phyloP scores from a whole-genome alignment of 257 asterid genomes.

The Petrea volubilis region DNA sequence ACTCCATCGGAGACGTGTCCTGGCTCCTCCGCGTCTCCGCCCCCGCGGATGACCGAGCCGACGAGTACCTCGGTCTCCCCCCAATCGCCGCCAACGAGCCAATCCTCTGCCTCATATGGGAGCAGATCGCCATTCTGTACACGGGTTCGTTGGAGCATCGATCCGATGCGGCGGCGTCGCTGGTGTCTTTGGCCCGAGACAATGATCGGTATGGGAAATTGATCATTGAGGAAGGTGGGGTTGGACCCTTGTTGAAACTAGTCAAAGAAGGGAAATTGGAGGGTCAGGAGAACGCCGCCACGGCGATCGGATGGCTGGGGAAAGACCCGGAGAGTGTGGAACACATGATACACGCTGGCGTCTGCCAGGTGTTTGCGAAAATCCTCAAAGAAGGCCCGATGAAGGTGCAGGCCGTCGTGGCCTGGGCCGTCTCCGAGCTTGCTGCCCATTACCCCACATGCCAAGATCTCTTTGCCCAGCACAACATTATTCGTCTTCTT shows the following conservation, averaged over 20 bases:
- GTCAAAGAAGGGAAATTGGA: constrained; percentile 67
- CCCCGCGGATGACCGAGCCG: constrained; percentile 58
- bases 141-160: constrained; percentile 59
- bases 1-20: constrained; percentile 78
- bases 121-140: constrained; percentile 67
- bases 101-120: constrained; percentile 71
- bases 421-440: constrained; percentile 76
- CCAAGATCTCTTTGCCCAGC: constrained; percentile 68
- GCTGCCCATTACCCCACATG: constrained; percentile 56
- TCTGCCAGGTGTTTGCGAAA: constrained; percentile 63
- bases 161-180: constrained; percentile 64
- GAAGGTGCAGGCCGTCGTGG: constrained; percentile 69
- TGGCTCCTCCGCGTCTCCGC: constrained; percentile 88
- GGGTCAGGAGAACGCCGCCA: constrained; percentile 70
- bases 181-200: constrained; percentile 66
- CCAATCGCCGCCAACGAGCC: constrained; percentile 87
- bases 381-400: constrained; percentile 66
- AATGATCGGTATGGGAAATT: constrained; percentile 65
- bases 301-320: constrained; percentile 65
- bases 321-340: constrained; percentile 72
- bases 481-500: constrained; percentile 55
- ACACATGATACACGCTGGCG: constrained; percentile 67
- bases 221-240: constrained; percentile 78
- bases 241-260: constrained; percentile 59
- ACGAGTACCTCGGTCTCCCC: constrained; percentile 68